Evolutionary conservation across 2,329 filamentous ascomycete genomes (phyloP).

Genomic region (Aureobasidium pullulans): DNA sequence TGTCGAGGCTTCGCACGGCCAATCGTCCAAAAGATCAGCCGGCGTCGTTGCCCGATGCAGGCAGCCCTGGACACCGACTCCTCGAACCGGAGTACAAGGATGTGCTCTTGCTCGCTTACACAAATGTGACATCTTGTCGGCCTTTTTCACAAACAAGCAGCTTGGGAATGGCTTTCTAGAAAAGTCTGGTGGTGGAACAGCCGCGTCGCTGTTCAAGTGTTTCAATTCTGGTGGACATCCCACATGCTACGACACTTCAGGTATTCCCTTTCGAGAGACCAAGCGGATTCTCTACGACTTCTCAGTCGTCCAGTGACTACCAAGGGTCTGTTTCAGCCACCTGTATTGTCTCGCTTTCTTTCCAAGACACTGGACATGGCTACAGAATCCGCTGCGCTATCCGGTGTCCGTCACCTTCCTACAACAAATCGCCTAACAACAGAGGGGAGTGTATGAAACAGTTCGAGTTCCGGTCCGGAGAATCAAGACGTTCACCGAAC

Average conservation of each 20-base stretch:
- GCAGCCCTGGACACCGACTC: neutral
- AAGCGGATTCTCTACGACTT: neutral
- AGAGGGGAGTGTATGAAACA: neutral
- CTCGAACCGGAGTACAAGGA: neutral
- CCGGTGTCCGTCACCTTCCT: neutral
- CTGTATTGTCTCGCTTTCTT: neutral
- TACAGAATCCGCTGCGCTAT: neutral
- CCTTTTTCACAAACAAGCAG: neutral
- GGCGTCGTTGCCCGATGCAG: conserved; percentile 3
- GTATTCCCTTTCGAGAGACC: neutral
- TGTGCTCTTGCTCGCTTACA: neutral
- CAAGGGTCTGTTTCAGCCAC: neutral
- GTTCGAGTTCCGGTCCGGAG: neutral
- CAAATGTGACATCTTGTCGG: neutral
- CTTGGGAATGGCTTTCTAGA: neutral
- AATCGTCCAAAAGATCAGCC: neutral
- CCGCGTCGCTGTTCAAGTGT: neutral
- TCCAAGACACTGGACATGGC: neutral
- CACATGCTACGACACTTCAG: neutral
- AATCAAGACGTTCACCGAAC: neutral
- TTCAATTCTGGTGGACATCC: neutral
- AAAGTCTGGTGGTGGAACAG: neutral
- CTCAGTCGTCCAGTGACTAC: too few relatives aligned
- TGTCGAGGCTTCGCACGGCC: conserved; percentile 7
- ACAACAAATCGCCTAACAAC: neutral